Evolutionary conservation across 139 green algal genomes (phyloP), one percentile per base, ranked within the genome.

Genomic region (Chlamydomonas sp.): DNA sequence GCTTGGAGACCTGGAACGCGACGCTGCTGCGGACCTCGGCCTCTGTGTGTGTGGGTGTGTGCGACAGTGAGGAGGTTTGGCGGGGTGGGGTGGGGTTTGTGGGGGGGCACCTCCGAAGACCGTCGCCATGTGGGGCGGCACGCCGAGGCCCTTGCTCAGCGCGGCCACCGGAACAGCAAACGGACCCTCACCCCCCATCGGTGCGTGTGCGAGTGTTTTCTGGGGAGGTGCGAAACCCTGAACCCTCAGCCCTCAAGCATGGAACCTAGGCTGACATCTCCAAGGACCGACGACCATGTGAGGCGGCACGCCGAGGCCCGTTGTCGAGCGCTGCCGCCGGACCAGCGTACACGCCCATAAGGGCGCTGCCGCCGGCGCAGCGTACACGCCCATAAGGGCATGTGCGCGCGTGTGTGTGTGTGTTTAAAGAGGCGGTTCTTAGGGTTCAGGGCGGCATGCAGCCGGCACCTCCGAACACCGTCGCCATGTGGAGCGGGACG

Each of bases 1-100:
- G 82, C 80, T 90, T 90, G 37, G 81, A 85, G 35, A 94, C 77
- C 80, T 98, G 92, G 80, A 98, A 99, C 20, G 93, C 88, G 60
- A 98, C 73, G 64, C 79, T 89, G 22, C 82, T 84, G 5, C 92
- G 82, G 54, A 97, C 85, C 76, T 96, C 89, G 4, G 87, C 82
- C 85, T 98, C 92, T 67, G 89, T 73, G 68, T 89, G 16, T 5
- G 5, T 63, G 6, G n/a, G n/a, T n/a, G n/a, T n/a, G n/a, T n/a
- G 13, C 16, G 43, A 20, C 20, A 20, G 43, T 54, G n/a, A n/a
- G 43, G 43, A 20, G 16, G 20, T 13, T 26, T 13, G 43, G 13
- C 20, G 43, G 43, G 13, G 43, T 13, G 43, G 13, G 43, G 43
- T 13, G 13, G 43, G 43, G 20, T 26, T 54, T 26, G 13, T 13